phyloP scores from a whole-genome alignment of 345 rosid genomes.

The Euclidium syriacum region DNA sequence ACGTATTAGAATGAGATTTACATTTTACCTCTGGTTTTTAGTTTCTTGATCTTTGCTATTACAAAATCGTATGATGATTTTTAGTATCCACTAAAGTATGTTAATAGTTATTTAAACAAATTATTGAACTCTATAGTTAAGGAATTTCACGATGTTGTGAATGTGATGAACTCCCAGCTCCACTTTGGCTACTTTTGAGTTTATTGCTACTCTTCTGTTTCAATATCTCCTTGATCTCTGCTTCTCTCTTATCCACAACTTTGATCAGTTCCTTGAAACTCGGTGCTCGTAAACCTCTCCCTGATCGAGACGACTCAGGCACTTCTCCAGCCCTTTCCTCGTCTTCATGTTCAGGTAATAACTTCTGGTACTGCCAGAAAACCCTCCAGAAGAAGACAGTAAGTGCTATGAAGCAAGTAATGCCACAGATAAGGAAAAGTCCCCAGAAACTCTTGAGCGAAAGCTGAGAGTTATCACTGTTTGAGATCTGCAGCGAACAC shows the following conservation, averaged over 20 bases:
- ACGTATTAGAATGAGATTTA: constrained; percentile 12
- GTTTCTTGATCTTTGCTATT: constrained; percentile 20
- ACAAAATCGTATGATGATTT: constrained; percentile 24
- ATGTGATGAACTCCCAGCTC: constrained; percentile 36
- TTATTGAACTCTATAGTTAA: constrained; percentile 6
- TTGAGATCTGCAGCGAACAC: constrained; percentile 47
- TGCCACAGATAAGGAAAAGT: constrained; percentile 83
- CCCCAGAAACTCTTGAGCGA: constrained; percentile 93
- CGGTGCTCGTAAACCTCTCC: constrained; percentile 34
- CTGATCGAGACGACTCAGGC: constrained; percentile 44
- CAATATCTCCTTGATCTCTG: constrained; percentile 50
- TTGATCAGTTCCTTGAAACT: constrained; percentile 50
- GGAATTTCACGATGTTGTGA: constrained; percentile 14
- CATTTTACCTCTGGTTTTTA: neutral
- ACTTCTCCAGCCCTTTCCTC: constrained; percentile 41
- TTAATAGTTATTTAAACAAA: constrained; percentile 9
- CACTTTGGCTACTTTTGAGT: constrained; percentile 35
- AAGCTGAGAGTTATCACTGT: constrained; percentile 45
- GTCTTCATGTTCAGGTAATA: constrained; percentile 32
- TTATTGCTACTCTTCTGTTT: constrained; percentile 46
- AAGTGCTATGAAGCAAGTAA: constrained; percentile 60
- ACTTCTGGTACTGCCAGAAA: constrained; percentile 56
- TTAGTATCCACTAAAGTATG: constrained; percentile 20
- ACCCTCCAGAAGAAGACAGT: constrained; percentile 51
- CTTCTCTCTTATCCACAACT: constrained; percentile 60